Evolutionary conservation across 2,329 filamentous ascomycete species (phyloP), one percentile per base, ranked within the genome.

Genomic region (Aspergillus calidoustus): DNA sequence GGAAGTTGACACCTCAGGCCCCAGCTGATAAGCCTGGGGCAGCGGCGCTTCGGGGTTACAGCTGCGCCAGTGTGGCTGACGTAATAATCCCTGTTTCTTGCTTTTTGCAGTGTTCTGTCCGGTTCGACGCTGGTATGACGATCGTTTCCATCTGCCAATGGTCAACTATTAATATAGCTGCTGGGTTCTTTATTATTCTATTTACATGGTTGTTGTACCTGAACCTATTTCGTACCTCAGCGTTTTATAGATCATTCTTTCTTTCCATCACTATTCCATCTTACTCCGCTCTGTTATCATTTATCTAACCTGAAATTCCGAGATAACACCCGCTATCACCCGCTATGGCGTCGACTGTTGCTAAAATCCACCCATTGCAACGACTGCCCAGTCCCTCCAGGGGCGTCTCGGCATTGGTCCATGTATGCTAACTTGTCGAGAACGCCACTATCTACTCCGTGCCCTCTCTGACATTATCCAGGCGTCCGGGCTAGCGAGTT

Each of bases 361-460:
- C 74, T 44, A 47, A 64, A 9, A 72, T 69, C 53, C 80, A 82
- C 63, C 80, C 80, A 7, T 70, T 82, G 15, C 81, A 82, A 64
- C 67, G 76, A 57, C 66, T 81, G 15, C 53, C 70, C 31, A 81
- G 80, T 57, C 81, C 81, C 13, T 78, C 78, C 17, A 69, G 76
- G 54, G 75, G 76, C 3, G 48, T 80, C 41, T 82, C 80, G 19
- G 76, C 79, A 19, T 31, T 78, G 41, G 67, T 82, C 48, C 80
- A 82, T 73, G 80, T 81, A 65, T 62, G 70, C 69, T 52, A 57
- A 31, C 52, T 30, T 17, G 23, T 17, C 13, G 17, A 50, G 13
- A 28, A 19, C 15, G 19, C 13, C 23, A 7, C 48, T 34, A 8
- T 30, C 13, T 30, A 50, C 48, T 19, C 3, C 7, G 9, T 30